Base-by-base conservation (phyloP, 2,329 filamentous ascomycete species). In the Penicillium sp. region DNA sequence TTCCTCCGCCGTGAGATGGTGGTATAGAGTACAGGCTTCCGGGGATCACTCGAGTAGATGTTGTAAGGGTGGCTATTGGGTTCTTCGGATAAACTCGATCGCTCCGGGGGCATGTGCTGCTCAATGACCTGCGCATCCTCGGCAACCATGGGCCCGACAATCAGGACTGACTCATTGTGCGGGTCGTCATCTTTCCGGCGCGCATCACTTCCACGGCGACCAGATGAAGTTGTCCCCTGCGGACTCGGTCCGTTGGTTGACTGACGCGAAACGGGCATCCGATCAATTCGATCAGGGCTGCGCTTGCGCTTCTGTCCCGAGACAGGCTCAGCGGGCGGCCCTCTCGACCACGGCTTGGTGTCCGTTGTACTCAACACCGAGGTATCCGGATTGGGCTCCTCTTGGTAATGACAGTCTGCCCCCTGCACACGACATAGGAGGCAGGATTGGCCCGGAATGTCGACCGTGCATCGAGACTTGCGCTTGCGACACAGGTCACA, bases 391-490 rank as follows among this genome's bases (percentile, higher is more conserved):
- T 65, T 65, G 16, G 67, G 59, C 56, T 77, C 76, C n/a, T 79
- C 76, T 38, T 83, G 83, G 57, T 85, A 86, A 52, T 81, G 78
- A 60, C 85, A 87, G 26, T 85, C 81, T 5, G 84, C 85, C 8
- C 82, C 81, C 66, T 87, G 84, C 22, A 84, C 82, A 42, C 81
- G 81, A 71, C 86, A 88, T 69, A 87, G 80, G 8, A 86, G 73
- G 66, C 86, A 88, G 7, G 79, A 79, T 55, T 82, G 75, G 1
- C 82, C 79, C 4, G 80, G 79, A 14, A 82, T 74, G 66, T 86
- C 84, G 30, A 85, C 81, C 19, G 85, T 86, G 70, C 86, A 88
- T 65, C 86, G 80, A 2, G 85, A 86, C 71, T 88, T 88, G 61
- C 86, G 81, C 61, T 82, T 82, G 56, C 86, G 81, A 68, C 86